Conservation (phyloP, 78 protist species). For the Dictyostelium capitatum region DNA sequence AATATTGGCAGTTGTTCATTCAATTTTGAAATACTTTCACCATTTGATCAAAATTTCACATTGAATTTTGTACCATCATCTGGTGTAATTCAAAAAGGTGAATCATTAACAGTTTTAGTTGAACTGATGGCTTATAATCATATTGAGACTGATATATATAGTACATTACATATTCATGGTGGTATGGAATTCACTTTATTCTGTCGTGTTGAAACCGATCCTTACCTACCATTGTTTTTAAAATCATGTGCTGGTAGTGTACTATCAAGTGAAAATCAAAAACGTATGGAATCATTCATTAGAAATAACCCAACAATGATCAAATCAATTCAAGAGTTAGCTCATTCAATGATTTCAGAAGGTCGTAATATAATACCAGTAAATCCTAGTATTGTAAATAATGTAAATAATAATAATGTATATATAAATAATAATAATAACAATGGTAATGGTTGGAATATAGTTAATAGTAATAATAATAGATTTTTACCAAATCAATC, state of each 20-base stretch:
- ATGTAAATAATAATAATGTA: neutral
- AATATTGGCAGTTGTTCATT: slow-evolving; percentile 58
- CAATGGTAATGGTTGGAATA: neutral
- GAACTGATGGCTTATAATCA: slow-evolving; percentile 54
- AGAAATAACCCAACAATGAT: slow-evolving; percentile 20
- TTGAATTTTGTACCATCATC: slow-evolving; percentile 24
- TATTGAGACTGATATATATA: slow-evolving; percentile 41
- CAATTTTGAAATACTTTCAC: slow-evolving; percentile 53
- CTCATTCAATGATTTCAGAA: slow-evolving; percentile 41
- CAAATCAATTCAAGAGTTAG: slow-evolving; percentile 54
- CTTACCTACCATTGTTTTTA: slow-evolving; percentile 50
- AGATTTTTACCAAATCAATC: neutral
- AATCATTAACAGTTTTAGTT: neutral
- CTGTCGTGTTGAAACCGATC: slow-evolving; percentile 65
- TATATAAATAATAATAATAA: neutral
- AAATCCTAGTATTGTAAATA: neutral
- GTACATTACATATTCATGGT: slow-evolving; percentile 50
- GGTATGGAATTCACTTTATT: slow-evolving; percentile 60
- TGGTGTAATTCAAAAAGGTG: slow-evolving; percentile 47
- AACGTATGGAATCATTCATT: slow-evolving; percentile 27
- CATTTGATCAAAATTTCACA: slow-evolving; percentile 53
- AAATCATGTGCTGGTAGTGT: slow-evolving; percentile 57
- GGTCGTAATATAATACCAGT: slow-evolving; percentile 45
- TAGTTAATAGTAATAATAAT: neutral
- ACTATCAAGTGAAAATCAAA: neutral